phyloP scores from a whole-genome alignment of 495 filamentous ascomycete species.

The Aspergillus haitiensis region DNA sequence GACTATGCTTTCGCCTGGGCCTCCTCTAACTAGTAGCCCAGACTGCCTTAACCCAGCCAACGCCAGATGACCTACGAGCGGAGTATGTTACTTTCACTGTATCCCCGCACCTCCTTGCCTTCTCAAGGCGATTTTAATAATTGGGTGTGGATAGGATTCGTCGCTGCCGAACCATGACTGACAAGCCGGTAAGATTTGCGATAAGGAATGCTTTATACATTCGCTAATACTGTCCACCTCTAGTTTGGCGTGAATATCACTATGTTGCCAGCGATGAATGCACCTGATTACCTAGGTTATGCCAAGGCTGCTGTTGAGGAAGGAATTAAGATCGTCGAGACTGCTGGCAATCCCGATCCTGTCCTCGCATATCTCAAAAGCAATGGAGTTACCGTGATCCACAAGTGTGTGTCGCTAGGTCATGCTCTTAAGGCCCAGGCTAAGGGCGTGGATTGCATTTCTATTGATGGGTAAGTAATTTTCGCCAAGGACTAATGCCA shows the following conservation, averaged over 20 bases:
- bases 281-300: constrained; percentile 18
- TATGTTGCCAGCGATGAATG: constrained; percentile 12
- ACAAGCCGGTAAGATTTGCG: constrained; percentile 10
- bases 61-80: neutral
- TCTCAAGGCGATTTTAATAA: neutral
- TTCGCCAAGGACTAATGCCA: neutral
- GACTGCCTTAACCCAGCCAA: constrained; percentile 10
- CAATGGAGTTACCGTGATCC: constrained; percentile 7
- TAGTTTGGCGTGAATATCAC: constrained; percentile 22
- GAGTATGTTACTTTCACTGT: neutral
- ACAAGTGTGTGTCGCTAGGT: constrained; percentile 11
- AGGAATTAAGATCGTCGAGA: constrained; percentile 14
- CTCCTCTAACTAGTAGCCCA: neutral
- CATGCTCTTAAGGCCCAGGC: constrained; percentile 10
- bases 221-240: neutral
- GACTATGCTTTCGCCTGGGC: neutral
- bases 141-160: constrained; percentile 2
- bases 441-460: constrained; percentile 14
- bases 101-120: neutral
- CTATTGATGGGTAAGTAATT: constrained; percentile 12
- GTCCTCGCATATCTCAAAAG: constrained; percentile 11
- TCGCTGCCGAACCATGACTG: constrained; percentile 12
- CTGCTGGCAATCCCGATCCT: constrained; percentile 11
- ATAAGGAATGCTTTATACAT: neutral
- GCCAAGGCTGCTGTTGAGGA: constrained; percentile 13